Evolutionary conservation across 805 yeast genomes (phyloP), one percentile per base, ranked within the genome.

Genomic region (Ogataea sp.): DNA sequence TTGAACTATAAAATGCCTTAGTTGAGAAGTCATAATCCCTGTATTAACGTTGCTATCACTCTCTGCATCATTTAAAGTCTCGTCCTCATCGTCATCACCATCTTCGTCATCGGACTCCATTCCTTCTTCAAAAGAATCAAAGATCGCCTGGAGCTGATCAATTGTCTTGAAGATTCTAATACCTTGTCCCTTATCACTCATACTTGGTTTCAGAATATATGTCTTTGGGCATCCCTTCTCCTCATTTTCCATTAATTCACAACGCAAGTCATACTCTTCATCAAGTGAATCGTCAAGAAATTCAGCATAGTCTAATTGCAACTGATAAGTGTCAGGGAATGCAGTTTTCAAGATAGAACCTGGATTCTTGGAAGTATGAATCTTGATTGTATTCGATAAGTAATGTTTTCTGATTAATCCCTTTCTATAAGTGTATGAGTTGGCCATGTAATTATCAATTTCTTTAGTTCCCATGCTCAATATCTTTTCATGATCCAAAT

Each of bases 101-200:
- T 70, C 80, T 15, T 75, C 85, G 34, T 75, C 85, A 25, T 72
- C 78, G 1, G 71, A 73, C 3, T 64, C 73, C n/a, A n/a, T n/a
- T n/a, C 68, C 82, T 46, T 80, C 90, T 49, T 89, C 96, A 58
- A 87, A 88, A 3, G 82, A 77, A 50, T 93, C 84, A 58, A 93
- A 90, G 4, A 90, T 80, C 3, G 61, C 71, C 58, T 89, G 96
- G 37, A 93, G 65, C 51, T 88, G 93, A 8, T 79, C 85, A 27
- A 86, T 68, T 0, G 88, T 79, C 39, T 70, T 70, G 64, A 93
- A 93, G 0, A 93, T 61, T 30, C 96, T 65, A 37, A 93, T 90
- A 0, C 98, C 98, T 56, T 93, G 96, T 10, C 96, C 98, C 55
- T 90, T 81, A 55, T 93, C 98, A 52, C 95, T 83, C 96, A 93